phyloP scores from a whole-genome alignment of 257 asterid species.

The Plectranthus barbatus region DNA sequence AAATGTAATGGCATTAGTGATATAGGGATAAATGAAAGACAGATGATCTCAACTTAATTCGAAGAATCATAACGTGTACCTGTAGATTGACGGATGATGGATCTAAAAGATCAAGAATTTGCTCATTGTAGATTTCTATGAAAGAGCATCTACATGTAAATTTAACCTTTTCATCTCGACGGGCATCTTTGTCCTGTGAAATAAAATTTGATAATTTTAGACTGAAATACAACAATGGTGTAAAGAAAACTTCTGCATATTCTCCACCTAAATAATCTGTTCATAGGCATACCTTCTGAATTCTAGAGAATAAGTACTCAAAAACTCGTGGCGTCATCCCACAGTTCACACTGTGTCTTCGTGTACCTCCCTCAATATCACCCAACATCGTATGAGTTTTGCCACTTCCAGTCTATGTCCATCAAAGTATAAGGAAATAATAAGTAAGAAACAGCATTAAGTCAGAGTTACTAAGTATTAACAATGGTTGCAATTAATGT shows the following conservation, averaged over 20 bases:
- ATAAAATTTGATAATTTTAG: neutral
- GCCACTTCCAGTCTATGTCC: slow-evolving; percentile 89
- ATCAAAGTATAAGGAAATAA: neutral
- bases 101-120: slow-evolving; percentile 85
- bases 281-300: slow-evolving; percentile 63
- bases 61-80: slow-evolving; percentile 30
- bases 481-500: neutral
- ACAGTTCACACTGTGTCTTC: slow-evolving; percentile 88
- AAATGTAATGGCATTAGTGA: neutral
- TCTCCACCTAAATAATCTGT: neutral
- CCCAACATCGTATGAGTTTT: slow-evolving; percentile 99
- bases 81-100: slow-evolving; percentile 80
- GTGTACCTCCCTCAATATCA: slow-evolving; percentile 89
- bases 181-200: slow-evolving; percentile 79
- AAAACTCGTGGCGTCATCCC: slow-evolving; percentile 98
- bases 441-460: neutral
- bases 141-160: slow-evolving; percentile 87
- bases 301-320: slow-evolving; percentile 88
- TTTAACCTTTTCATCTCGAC: slow-evolving; percentile 78
- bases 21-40: neutral
- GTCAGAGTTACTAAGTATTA: neutral
- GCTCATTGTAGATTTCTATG: slow-evolving; percentile 92
- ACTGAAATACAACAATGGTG: neutral
- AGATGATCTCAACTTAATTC: neutral
- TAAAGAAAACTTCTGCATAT: neutral